Evolutionary conservation across 2,329 filamentous ascomycete genomes (phyloP), one percentile per base, ranked within the genome.

Genomic region (Paracoccidioides lutzii): DNA sequence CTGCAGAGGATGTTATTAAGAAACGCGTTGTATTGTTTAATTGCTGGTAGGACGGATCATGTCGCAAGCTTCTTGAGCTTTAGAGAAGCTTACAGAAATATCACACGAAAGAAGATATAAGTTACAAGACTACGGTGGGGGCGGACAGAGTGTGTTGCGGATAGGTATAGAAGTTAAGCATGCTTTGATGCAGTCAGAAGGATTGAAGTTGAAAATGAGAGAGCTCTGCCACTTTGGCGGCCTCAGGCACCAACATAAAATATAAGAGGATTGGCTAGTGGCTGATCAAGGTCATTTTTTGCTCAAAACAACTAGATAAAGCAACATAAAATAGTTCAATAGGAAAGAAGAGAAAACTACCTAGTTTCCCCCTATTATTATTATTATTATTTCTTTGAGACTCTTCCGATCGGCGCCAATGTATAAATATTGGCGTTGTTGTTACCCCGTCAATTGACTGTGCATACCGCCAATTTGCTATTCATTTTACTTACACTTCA

Each of bases 1-100:
- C 60, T 53, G 51, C 6, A 15, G 38, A 15, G 38, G 41, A 49
- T 35, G 41, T 5, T 49, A 10, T 43, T 37, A 53, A 54, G 55
- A 58, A 56, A 53, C 51, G 58, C 54, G 49, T 6, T 14, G 46
- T 49, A 22, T 37, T 38, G 30, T 9, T 49, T 48, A 35, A 48
- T n/a, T 35, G 28, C 5, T 5, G n/a, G 37, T 3, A n/a, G n/a
- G 37, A 35, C 15, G 33, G n/a, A 37, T 22, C 46, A 49, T 49
- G 10, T 49, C 46, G 30, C n/a, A 33, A 49, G 46, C 46, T 37
- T 35, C 49, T 40, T 43, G 57, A 55, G 10, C 38, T 58, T 6
- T 33, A 7, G 8, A 15, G 30, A 49, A 38, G 32, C 33, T 30
- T 49, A 49, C 33, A 35, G 15, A 14, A 37, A 49, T 15, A 8